These are phyloP conservation scores for Backusella mclennaniae DNA, from an alignment of 192 early-diverging fungal genomes.

Conservation along the genomic window DNA sequence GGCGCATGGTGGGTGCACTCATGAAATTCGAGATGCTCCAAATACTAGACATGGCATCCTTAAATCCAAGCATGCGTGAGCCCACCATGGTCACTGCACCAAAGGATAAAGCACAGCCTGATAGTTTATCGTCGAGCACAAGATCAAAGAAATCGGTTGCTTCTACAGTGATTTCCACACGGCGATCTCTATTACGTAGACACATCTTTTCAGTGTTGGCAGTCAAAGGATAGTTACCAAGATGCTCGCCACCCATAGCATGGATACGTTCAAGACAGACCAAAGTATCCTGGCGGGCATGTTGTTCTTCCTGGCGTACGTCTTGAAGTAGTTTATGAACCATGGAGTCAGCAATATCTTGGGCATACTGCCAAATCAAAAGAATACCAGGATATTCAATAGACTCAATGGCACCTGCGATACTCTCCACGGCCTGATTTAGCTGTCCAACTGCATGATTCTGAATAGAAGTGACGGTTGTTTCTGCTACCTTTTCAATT, in stretches of 20 bases:
- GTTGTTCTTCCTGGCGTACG: constrained; percentile 56
- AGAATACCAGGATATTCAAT: constrained; percentile 81
- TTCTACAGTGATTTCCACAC: constrained; percentile 28
- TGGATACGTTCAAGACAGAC: constrained; percentile 44
- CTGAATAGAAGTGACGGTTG: constrained; percentile 57
- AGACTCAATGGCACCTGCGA: constrained; percentile 66
- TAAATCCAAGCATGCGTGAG: constrained; percentile 31
- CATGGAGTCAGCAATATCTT: constrained; percentile 71
- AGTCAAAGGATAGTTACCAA: constrained; percentile 24
- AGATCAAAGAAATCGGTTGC: constrained; percentile 40
- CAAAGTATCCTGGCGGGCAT: constrained; percentile 46
- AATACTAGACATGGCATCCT: constrained; percentile 34
- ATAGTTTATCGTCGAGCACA: constrained; percentile 33
- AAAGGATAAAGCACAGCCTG: constrained; percentile 24
- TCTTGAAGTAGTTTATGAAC: constrained; percentile 61
- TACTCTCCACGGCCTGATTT: constrained; percentile 57
- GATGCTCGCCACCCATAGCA: constrained; percentile 37
- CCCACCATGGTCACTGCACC: constrained; percentile 37
- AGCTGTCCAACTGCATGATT: constrained; percentile 38
- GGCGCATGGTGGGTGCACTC: constrained; percentile 59
- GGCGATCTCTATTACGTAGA: constrained; percentile 9
- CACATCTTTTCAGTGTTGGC: constrained; percentile 33
- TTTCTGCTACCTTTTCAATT: constrained; percentile 60
- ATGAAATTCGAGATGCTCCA: constrained; percentile 55
- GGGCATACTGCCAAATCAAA: constrained; percentile 85